Conservation (phyloP, 371 early-diverging fungal genomes). For the Mortierella sp. region DNA sequence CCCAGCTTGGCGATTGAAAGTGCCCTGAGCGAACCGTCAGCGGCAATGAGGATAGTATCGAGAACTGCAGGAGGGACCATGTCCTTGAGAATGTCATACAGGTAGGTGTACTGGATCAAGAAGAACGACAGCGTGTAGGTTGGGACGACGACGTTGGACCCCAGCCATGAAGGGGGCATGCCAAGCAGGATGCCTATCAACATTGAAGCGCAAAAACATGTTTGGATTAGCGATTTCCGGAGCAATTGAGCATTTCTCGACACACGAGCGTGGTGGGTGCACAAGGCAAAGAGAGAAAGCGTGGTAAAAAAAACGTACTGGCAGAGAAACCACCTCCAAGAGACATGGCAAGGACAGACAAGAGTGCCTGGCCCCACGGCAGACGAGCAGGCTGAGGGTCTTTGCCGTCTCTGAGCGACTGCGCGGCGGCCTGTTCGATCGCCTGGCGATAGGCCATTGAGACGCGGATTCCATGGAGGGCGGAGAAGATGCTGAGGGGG, state of each 20-base stretch:
- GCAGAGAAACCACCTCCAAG: slow-evolving; percentile 67
- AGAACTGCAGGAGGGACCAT: slow-evolving; percentile 56
- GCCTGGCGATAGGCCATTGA: slow-evolving; percentile 68
- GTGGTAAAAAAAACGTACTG: slow-evolving; percentile 31
- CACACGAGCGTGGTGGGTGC: background rate
- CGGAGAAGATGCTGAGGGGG: slow-evolving; percentile 61
- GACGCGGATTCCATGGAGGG: slow-evolving; percentile 67
- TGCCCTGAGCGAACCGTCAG: slow-evolving; percentile 65
- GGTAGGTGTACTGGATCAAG: slow-evolving; percentile 46
- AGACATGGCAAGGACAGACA: slow-evolving; percentile 70
- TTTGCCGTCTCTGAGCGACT: slow-evolving; percentile 34
- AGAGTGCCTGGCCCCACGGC: slow-evolving; percentile 62
- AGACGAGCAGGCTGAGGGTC: slow-evolving; percentile 24
- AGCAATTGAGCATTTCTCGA: background rate
- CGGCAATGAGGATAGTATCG: slow-evolving; percentile 63
- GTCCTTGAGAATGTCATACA: slow-evolving; percentile 43
- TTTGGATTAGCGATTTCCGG: background rate
- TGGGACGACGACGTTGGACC: slow-evolving; percentile 51
- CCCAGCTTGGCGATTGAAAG: slow-evolving; percentile 64
- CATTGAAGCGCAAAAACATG: background rate
- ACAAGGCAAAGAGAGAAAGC: background rate
- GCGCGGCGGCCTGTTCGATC: slow-evolving; percentile 58
- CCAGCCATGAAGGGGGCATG: slow-evolving; percentile 58
- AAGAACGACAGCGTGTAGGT: slow-evolving; percentile 50
- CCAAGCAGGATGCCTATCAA: slow-evolving; percentile 49